Conservation (phyloP, 805 yeast species). For the Pichia nakasei region DNA sequence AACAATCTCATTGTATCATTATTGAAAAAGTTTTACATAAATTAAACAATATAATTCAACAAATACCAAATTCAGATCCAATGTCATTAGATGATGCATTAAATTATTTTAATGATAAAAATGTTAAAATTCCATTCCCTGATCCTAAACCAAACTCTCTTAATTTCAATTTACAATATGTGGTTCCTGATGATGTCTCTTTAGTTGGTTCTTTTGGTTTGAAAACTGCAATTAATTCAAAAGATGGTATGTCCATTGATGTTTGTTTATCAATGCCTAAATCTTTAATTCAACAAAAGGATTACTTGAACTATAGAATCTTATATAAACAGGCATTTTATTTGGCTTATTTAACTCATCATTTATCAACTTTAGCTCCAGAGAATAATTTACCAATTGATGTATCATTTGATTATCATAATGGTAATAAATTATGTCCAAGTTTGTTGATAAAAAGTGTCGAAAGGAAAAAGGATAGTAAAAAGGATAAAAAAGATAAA, state of each 20-base stretch:
- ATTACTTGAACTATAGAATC: slow-evolving; percentile 82
- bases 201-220: slow-evolving; percentile 86
- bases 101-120: slow-evolving; percentile 34
- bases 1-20: slow-evolving; percentile 53
- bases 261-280: slow-evolving; percentile 77
- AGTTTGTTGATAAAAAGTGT: slow-evolving; percentile 41
- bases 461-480: slow-evolving; percentile 28
- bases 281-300: slow-evolving; percentile 70
- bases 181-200: slow-evolving; percentile 64
- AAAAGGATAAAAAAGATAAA: slow-evolving; percentile 32
- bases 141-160: slow-evolving; percentile 74
- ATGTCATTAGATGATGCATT: slow-evolving; percentile 54
- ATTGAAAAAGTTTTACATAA: slow-evolving; percentile 72
- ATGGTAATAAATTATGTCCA: slow-evolving; percentile 74
- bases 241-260: slow-evolving; percentile 60
- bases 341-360: slow-evolving; percentile 66
- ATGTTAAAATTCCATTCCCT: slow-evolving; percentile 66
- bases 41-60: slow-evolving; percentile 57
- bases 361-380: slow-evolving; percentile 44
- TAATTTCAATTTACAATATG: slow-evolving; percentile 63
- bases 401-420: slow-evolving; percentile 53
- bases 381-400: slow-evolving; percentile 53
- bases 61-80: slow-evolving; percentile 48
- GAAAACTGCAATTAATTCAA: slow-evolving; percentile 66
- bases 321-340: slow-evolving; percentile 86